phyloP scores from a whole-genome alignment of 2,329 filamentous ascomycete genomes.

The Aphanoascus verrucosus region DNA sequence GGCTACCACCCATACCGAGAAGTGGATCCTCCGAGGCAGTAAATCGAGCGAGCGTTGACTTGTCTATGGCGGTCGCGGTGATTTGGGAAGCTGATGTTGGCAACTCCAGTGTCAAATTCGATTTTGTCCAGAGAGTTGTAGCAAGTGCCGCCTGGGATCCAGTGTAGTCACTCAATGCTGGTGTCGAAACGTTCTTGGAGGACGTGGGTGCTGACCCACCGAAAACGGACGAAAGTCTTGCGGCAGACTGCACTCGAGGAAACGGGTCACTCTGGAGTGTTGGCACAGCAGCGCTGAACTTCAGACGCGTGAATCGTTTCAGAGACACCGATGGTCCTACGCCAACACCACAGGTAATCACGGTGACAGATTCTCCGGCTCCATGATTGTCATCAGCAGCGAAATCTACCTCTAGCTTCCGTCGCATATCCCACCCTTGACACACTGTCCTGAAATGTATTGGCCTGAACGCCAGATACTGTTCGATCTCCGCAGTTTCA shows the following conservation, averaged over 20 bases:
- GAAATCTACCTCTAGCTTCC: conserved; percentile 79
- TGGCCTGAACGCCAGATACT: conserved; percentile 60
- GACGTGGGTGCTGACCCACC: conserved; percentile 30
- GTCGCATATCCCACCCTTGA: conserved; percentile 83
- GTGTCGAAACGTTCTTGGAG: not conserved
- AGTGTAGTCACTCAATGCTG: not conserved
- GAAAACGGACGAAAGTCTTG: conserved; percentile 39
- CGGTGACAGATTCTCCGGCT: conserved; percentile 64
- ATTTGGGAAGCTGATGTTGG: conserved; percentile 52
- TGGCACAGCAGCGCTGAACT: conserved; percentile 24
- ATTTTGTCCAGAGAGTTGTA: conserved; percentile 51
- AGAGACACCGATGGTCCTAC: conserved; percentile 45
- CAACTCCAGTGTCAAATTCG: conserved; percentile 51
- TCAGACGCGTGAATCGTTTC: conserved; percentile 49
- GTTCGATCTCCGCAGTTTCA: conserved; percentile 73
- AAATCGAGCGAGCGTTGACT: conserved; percentile 59
- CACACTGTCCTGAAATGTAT: conserved; percentile 68
- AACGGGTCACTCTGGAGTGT: conserved; percentile 16
- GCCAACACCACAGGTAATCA: conserved; percentile 62
- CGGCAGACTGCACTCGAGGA: conserved; percentile 17
- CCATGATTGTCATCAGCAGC: conserved; percentile 65
- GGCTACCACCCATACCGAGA: conserved; percentile 46
- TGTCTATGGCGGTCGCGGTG: conserved; percentile 60
- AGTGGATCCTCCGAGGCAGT: conserved; percentile 70
- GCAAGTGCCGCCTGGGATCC: not conserved